Base-by-base conservation (phyloP, 495 filamentous ascomycete species). In the Talaromyces proteolyticus region DNA sequence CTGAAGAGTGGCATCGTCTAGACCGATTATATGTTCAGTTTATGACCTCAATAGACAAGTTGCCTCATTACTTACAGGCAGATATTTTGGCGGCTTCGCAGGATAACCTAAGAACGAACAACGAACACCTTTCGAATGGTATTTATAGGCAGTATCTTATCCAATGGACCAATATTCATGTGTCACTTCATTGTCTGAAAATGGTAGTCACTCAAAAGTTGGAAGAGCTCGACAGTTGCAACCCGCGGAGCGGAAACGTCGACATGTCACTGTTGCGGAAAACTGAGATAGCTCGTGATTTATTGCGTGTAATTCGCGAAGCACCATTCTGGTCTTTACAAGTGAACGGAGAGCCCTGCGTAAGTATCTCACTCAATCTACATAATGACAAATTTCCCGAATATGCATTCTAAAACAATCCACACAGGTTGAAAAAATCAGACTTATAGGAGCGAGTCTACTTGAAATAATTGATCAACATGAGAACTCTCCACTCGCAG, bases 341-440 rank as follows among this genome's bases (percentile, higher is more conserved):
- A 44, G 49, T 55, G 8, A 60, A 60, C 24, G 57, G 57, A 22
- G 57, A 60, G 40, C 55, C 57, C 17, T 60, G 57, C 24, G 57
- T 60, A 44, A 54, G 57, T 51, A 19, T 5, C 19, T 14, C n/a
- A 6, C 6, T 21, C 18, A 25, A 25, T 26, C 18, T 19, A 0
- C 2, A 36, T 16, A 7, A 44, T 45, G 25, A 8, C 7, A 17
- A 20, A 3, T 10, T 11, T 40, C 52, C 41, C 54, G 54, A 50
- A 62, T 50, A 16, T 21, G 16, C 4, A 42, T 20, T 44, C 36
- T n/a, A 26, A n/a, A n/a, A n/a, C n/a, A n/a, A n/a, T n/a, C n/a
- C n/a, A n/a, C n/a, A 23, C 20, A 64, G 61, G 61, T 64, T 1
- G 61, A 64, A 47, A 64, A 64, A 39, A 60, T 64, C 17, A 52